Base-by-base conservation (phyloP, 1,284 basidiomycete genomes). In the Apiotrichum veenhuisii region DNA sequence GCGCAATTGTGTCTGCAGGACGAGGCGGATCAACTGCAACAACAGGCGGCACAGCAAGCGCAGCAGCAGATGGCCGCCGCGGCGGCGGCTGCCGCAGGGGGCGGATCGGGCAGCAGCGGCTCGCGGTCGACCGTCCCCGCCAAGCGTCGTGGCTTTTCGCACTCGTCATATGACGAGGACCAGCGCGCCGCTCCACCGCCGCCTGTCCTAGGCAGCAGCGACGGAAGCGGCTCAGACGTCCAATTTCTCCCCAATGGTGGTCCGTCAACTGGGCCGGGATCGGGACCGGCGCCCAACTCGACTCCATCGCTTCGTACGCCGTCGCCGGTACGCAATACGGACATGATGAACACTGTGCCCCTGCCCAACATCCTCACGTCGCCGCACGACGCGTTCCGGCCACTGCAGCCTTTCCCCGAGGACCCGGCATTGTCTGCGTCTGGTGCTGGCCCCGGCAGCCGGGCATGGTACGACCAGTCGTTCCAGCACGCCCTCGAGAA, bases 1-100 rank as follows among this genome's bases (percentile, higher is more conserved):
- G 60, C 60, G 18, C 57, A 62, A 23, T 23, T 62, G 12, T 62
- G 60, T 37, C 41, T 62, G 2, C 54, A 55, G 5, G 60, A 62
- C 22, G 60, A 62, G 30, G 60, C 60, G 0, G 60, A 62, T 23
- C 60, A 62, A 36, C 43, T 62, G 0, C 54, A 55, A 20, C 57
- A 62, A n/a, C 60, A 62, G 44, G 60, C 60, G 0, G 50, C 50
- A 14, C 60, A 62, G 37, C 60, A 62, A 41, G 54, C 54, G 2
- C 54, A 55, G 26, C 60, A 61, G 46, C 55, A 57, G 41, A 15
- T 52, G 25, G 52, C 52, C 2, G 55, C 55, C 2, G 50, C 50
- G 25, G 52, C 52, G 1, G 55, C 55, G 1, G 50, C 50, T 2
- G 45, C 55, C 7, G 52, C 57, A 30, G 30, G 7, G 14, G 46